A percentile compares a stretch with the other conserved stretches of the same genome.
Evolutionary conservation across 345 rosid genomes (phyloP).

Genomic region (Psidium friedrichsthalianum): DNA sequence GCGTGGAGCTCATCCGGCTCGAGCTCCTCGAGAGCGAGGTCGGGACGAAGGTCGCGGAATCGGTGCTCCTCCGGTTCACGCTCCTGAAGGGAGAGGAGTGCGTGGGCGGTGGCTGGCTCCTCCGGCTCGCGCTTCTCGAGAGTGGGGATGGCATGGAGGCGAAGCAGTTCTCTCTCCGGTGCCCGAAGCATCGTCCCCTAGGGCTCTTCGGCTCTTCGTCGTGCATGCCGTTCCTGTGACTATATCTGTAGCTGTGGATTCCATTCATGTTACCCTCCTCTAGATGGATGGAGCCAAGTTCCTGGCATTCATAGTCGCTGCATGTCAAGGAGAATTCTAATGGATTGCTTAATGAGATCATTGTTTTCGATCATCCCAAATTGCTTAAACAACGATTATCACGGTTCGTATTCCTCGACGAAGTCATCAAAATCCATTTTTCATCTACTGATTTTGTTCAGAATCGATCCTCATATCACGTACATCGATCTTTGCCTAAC

Average conservation of each 20-base stretch:
- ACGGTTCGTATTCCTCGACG: not conserved
- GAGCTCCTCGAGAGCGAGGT: conserved; percentile 15
- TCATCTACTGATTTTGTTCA: not conserved
- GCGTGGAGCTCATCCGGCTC: conserved; percentile 26
- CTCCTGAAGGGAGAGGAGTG: not conserved
- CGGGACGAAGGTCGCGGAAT: not conserved
- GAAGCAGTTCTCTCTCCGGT: not conserved
- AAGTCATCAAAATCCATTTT: not conserved
- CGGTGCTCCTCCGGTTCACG: conserved; percentile 14
- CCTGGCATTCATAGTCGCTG: not conserved
- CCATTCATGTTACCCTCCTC: not conserved
- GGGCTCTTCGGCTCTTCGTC: not conserved
- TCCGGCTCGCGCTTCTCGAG: conserved; percentile 16
- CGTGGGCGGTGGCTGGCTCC: not conserved
- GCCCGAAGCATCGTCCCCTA: not conserved
- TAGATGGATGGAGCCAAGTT: not conserved
- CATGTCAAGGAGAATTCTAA: not conserved
- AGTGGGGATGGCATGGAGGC: conserved; percentile 5
- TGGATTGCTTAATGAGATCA: not conserved
- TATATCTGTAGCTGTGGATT: not conserved
- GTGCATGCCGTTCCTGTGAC: not conserved
- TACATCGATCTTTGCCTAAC: not conserved
- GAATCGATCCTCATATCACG: not conserved
- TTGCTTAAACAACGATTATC: not conserved
- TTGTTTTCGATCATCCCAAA: not conserved